Evolutionary conservation across 768 basidiomycete species (phyloP).

Genomic region (Amanita pallidorosea): DNA sequence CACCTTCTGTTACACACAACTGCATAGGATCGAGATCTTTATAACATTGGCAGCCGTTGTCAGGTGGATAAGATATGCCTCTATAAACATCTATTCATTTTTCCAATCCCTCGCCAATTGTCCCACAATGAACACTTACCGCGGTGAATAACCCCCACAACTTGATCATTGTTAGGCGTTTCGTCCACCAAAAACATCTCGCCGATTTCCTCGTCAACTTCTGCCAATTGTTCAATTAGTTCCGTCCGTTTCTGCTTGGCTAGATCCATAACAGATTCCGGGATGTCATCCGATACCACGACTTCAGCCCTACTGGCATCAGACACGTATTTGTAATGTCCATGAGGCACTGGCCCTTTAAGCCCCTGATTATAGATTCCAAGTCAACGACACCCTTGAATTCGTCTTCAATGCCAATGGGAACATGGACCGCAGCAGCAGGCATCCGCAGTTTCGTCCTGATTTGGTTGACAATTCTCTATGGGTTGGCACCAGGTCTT

Average conservation of each 20-base stretch:
- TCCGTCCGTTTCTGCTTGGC: slow-evolving; percentile 81
- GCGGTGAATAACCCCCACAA: slow-evolving; percentile 79
- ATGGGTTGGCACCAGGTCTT: slow-evolving; percentile 95
- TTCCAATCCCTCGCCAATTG: too few relatives aligned
- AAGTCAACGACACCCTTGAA: slow-evolving; percentile 91
- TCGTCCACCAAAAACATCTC: slow-evolving; percentile 86
- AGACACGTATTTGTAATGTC: slow-evolving; percentile 1
- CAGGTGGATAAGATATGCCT: too few relatives aligned
- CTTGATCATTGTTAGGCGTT: slow-evolving; percentile 57
- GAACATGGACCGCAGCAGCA: slow-evolving; percentile 95
- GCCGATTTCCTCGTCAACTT: slow-evolving; percentile 92
- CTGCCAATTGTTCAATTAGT: slow-evolving; percentile 90
- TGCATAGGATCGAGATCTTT: too few relatives aligned
- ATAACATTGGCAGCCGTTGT: too few relatives aligned
- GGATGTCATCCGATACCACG: slow-evolving; percentile 81
- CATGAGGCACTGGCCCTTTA: slow-evolving; percentile 63
- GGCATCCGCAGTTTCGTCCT: slow-evolving; percentile 83
- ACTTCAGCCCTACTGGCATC: slow-evolving; percentile 51
- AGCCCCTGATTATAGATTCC: slow-evolving; percentile 85
- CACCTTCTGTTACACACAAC: too few relatives aligned
- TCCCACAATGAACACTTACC: too few relatives aligned
- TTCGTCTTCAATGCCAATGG: slow-evolving; percentile 83
- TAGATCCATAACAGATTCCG: slow-evolving; percentile 57
- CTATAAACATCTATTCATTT: too few relatives aligned
- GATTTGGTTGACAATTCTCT: slow-evolving; percentile 89